A percentile compares a stretch with the other conserved stretches of the same genome.
These are phyloP conservation scores for Cucurbita ficifolia DNA, from an alignment of 306 rosid genomes.

Conservation along the genomic window DNA sequence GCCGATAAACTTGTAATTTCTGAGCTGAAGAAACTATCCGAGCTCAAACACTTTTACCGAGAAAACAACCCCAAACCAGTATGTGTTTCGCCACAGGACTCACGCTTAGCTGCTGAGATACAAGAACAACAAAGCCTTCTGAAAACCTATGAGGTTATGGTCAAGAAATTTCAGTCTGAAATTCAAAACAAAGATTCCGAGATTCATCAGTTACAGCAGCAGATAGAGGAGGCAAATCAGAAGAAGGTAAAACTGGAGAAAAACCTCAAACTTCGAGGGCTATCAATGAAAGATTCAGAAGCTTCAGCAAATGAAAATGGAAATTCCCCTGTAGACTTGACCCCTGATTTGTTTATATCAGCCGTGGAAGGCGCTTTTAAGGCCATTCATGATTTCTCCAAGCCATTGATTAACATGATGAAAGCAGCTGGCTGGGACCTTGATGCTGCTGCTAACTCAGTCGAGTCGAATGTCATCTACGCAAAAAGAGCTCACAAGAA, in stretches of 20 bases:
- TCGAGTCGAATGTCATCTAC: conserved; percentile 62
- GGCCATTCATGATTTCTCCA: conserved; percentile 95
- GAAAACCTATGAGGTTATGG: conserved; percentile 98
- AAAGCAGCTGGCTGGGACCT: conserved; percentile 99
- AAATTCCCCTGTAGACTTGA: conserved; percentile 57
- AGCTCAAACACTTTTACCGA: conserved; percentile 91
- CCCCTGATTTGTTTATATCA: conserved; percentile 77
- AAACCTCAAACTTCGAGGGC: conserved; percentile 87
- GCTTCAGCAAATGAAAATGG: conserved; percentile 42
- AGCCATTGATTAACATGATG: conserved; percentile 97
- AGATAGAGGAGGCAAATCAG: conserved; percentile 87
- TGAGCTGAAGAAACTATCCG: conserved; percentile 85
- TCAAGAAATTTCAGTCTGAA: conserved; percentile 96
- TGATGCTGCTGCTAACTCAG: conserved; percentile 90
- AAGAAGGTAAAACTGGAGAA: conserved; percentile 73
- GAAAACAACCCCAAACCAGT: conserved; percentile 94
- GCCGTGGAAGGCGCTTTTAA: conserved; percentile 66
- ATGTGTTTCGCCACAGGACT: conserved; percentile 84
- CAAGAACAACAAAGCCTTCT: conserved; percentile 94
- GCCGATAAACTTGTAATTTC: conserved; percentile 85
- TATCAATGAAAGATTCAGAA: conserved; percentile 78
- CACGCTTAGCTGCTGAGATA: conserved; percentile 98
- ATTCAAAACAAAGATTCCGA: conserved; percentile 94
- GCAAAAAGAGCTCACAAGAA: conserved; percentile 98
- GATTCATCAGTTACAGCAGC: conserved; percentile 76